A percentile compares a stretch with the other conserved stretches of the same genome.
phyloP scores from a whole-genome alignment of 2,329 filamentous ascomycete species.

The Seiridium cupressi region DNA sequence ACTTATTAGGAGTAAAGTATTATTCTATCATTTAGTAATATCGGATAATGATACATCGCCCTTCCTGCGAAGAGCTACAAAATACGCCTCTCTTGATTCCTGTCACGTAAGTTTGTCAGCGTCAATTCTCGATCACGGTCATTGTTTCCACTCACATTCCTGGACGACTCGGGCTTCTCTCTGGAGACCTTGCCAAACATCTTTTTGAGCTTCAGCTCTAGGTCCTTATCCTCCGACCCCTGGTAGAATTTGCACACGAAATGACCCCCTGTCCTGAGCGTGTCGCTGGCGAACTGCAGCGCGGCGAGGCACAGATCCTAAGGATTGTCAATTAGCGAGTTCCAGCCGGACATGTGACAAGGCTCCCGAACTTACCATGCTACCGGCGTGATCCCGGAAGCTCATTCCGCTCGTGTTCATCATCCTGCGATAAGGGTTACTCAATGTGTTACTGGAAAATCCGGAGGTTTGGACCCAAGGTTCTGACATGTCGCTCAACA shows the following conservation, averaged over 20 bases:
- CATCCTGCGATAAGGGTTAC: constrained; percentile 96
- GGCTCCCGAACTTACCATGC: constrained; percentile 68
- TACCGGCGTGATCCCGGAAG: constrained; percentile 86
- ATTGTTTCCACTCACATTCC: constrained; percentile 60
- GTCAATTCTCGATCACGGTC: too few species aligned
- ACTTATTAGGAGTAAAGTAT: background rate
- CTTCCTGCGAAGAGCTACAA: constrained; percentile 75
- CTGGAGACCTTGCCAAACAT: constrained; percentile 79
- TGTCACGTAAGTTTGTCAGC: constrained; percentile 26
- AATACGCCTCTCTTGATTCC: constrained; percentile 85
- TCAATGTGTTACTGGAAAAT: constrained; percentile 84
- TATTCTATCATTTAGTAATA: constrained; percentile 5
- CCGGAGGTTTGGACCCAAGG: constrained; percentile 83
- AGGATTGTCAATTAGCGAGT: background rate
- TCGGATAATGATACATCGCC: constrained; percentile 30
- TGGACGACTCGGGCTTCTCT: constrained; percentile 89
- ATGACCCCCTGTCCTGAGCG: constrained; percentile 76
- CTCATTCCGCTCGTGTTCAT: constrained; percentile 94
- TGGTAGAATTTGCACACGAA: constrained; percentile 99
- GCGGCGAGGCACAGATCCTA: constrained; percentile 90
- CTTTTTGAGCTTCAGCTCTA: constrained; percentile 72
- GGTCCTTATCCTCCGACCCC: constrained; percentile 76
- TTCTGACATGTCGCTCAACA: constrained; percentile 98
- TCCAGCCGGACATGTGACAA: background rate
- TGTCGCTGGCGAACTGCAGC: constrained; percentile 80